Percentiles rank a stretch among this genome's conserved stretches.
Evolutionary conservation across 2,329 filamentous ascomycete species (phyloP).

Genomic region (Arachnopeziza araneosa): DNA sequence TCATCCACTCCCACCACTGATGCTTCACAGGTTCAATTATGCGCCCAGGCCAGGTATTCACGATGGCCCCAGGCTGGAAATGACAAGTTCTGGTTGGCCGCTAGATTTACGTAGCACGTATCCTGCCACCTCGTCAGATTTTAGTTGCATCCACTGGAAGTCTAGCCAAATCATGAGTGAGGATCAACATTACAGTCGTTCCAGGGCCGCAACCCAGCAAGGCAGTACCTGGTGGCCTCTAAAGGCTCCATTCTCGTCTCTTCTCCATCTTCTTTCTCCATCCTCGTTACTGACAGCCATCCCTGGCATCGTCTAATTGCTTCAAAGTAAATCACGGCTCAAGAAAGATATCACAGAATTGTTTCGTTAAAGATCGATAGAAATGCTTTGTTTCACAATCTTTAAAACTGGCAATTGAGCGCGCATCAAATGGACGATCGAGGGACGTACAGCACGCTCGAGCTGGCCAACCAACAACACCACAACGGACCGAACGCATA

Average conservation of each 20-base stretch:
- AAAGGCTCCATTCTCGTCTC: neutral
- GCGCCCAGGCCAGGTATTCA: neutral
- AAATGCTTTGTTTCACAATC: neutral
- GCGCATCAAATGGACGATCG: neutral
- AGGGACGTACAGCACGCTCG: neutral
- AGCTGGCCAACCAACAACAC: neutral
- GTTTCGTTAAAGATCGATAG: neutral
- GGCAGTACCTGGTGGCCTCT: neutral
- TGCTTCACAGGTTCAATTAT: neutral
- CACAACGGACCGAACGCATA: neutral
- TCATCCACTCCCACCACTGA: neutral
- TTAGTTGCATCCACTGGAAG: neutral
- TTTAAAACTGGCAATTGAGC: neutral
- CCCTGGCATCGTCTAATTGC: neutral
- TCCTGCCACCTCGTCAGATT: neutral
- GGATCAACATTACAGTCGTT: neutral
- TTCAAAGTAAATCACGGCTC: neutral
- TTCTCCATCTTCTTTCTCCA: neutral
- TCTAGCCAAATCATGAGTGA: neutral
- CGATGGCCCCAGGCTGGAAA: neutral
- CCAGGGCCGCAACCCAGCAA: neutral
- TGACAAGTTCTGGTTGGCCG: neutral
- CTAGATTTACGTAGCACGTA: neutral
- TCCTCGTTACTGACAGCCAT: neutral
- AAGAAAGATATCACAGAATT: neutral